Percentiles rank a stretch among this genome's conserved stretches.
Conservation (phyloP, 2,329 filamentous ascomycete species). For the Apiospora arundinis region DNA sequence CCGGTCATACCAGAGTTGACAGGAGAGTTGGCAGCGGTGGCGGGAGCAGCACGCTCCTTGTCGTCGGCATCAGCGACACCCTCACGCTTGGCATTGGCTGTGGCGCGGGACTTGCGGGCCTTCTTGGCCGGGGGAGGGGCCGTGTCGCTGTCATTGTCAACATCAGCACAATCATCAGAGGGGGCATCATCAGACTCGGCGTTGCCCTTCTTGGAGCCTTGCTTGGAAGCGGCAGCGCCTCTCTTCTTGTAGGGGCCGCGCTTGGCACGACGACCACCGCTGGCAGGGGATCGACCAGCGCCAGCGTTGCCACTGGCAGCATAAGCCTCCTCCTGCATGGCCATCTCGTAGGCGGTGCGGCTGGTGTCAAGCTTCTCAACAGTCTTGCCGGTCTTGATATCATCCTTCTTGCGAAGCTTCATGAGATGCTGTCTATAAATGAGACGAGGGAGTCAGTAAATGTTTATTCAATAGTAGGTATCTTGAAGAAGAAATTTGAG, state of each 20-base stretch:
- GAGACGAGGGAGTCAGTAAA: conserved; percentile 19
- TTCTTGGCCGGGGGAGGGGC: neutral
- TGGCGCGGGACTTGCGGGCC: neutral
- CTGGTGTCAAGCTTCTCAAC: neutral
- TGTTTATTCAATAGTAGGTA: conserved; percentile 10
- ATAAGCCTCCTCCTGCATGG: neutral
- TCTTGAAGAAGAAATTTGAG: conserved; percentile 13
- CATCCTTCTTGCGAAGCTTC: conserved; percentile 43
- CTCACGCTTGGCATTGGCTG: neutral
- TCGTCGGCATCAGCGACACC: neutral
- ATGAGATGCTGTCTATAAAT: conserved; percentile 51
- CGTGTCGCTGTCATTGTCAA: neutral
- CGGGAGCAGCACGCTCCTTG: neutral
- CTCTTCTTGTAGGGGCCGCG: neutral
- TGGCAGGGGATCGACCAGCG: neutral
- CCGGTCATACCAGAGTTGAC: no score
- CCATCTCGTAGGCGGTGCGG: neutral
- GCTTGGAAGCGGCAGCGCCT: neutral
- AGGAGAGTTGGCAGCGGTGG: neutral
- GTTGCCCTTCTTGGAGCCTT: neutral
- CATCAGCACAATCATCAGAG: neutral
- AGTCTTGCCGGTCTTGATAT: neutral
- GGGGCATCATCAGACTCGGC: neutral
- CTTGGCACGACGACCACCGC: neutral
- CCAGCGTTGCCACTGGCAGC: neutral